These are phyloP conservation scores for Pseudovirgaria hyperparasitica DNA, from an alignment of 2,329 filamentous ascomycete species.

Conservation along the genomic window DNA sequence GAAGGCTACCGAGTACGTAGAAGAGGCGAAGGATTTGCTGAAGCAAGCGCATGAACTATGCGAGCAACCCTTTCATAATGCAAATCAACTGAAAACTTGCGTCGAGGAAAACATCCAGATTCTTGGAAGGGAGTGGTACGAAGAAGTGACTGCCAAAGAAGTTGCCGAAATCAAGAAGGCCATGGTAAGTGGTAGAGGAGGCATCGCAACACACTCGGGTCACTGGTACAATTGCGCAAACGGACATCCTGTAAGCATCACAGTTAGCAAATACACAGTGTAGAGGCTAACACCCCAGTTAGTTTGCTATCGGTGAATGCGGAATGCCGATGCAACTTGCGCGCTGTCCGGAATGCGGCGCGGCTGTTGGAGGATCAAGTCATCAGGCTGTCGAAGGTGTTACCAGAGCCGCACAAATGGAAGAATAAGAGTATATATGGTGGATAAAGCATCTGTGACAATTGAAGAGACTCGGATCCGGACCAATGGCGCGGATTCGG, in stretches of 20 bases:
- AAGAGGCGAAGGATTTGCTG: conserved; percentile 15
- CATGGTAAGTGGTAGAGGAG: conserved; percentile 31
- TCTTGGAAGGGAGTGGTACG: conserved; percentile 24
- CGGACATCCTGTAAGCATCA: conserved; percentile 35
- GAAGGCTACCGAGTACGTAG: conserved; percentile 7
- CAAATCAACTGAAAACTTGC: conserved; percentile 12
- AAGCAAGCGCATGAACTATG: conserved; percentile 19
- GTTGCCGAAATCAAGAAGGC: conserved; percentile 31
- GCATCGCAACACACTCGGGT: conserved; percentile 33
- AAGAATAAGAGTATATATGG: conserved; percentile 13
- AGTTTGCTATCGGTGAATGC: conserved; percentile 51
- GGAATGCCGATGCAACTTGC: conserved; percentile 52
- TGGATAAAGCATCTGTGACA: conserved; percentile 1
- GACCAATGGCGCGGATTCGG: too few species aligned
- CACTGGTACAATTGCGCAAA: conserved; percentile 51
- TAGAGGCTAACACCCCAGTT: conserved; percentile 10
- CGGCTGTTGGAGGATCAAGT: conserved; percentile 40
- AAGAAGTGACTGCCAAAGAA: conserved; percentile 29
- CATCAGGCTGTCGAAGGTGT: conserved; percentile 43
- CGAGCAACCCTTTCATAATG: conserved; percentile 16
- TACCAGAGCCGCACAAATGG: conserved; percentile 35
- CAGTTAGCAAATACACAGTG: conserved; percentile 13
- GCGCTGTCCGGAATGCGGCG: conserved; percentile 50
- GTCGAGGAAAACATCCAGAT: conserved; percentile 16
- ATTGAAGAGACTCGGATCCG: too few species aligned